These are phyloP conservation scores for Suillus brevipes DNA, from an alignment of 768 basidiomycete species.

Conservation along the genomic window DNA sequence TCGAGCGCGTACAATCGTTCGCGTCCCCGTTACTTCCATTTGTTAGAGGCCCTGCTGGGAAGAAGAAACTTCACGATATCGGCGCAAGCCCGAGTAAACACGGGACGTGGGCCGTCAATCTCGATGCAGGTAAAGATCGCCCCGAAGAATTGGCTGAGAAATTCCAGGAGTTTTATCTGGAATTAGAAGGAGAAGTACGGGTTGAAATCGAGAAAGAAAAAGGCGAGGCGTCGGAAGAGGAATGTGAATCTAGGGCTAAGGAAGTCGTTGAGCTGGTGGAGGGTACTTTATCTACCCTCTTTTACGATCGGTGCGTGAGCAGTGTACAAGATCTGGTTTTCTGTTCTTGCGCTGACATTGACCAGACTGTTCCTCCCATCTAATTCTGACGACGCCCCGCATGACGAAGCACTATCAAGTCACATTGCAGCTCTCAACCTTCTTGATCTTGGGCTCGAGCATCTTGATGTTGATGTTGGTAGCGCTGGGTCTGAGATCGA, in stretches of 20 bases:
- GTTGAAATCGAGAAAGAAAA: constrained; percentile 26
- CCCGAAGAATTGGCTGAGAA: constrained; percentile 52
- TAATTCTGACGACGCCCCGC: constrained; percentile 74
- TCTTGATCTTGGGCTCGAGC: constrained; percentile 83
- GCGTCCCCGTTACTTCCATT: constrained; percentile 60
- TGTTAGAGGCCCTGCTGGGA: constrained; percentile 35
- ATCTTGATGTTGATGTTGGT: constrained; percentile 84
- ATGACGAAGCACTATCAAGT: constrained; percentile 87
- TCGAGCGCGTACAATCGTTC: constrained; percentile 59
- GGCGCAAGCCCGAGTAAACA: constrained; percentile 22
- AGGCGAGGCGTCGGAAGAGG: constrained; percentile 23
- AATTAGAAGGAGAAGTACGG: constrained; percentile 63
- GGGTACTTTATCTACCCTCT: constrained; percentile 61
- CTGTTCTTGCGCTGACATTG: neutral
- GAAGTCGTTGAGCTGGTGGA: constrained; percentile 76
- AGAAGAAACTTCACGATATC: constrained; percentile 34
- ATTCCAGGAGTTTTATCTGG: constrained; percentile 72
- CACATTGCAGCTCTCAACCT: constrained; percentile 90
- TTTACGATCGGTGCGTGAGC: constrained; percentile 77
- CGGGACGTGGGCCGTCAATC: constrained; percentile 41
- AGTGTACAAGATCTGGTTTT: neutral
- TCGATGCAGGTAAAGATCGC: constrained; percentile 37
- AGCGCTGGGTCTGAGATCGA: constrained; percentile 50
- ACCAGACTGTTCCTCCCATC: constrained; percentile 76
- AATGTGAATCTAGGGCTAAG: constrained; percentile 47